Evolutionary conservation across 139 green algal species (phyloP).

Genomic region (Chlorella ohadii): DNA sequence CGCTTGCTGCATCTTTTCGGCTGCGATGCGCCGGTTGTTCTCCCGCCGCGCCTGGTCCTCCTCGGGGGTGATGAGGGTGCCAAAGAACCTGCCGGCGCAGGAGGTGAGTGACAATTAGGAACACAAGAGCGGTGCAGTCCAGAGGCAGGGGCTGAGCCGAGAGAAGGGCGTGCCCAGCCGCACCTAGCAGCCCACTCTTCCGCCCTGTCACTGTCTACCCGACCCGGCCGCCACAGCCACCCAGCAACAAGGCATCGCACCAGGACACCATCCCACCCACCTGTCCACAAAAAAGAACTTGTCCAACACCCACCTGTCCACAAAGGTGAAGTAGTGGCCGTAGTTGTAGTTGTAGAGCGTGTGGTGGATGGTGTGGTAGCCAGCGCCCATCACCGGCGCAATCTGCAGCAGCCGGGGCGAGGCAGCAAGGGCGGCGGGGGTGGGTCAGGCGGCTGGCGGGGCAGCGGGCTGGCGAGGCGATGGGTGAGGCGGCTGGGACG

Average conservation of each 20-base stretch:
- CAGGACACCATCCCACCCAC: no score
- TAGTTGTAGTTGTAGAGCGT: constrained; percentile 97
- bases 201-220: no score
- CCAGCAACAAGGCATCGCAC: no score
- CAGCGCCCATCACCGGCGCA: constrained; percentile 94
- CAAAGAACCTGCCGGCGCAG: constrained; percentile 57
- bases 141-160: no score
- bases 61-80: constrained; percentile 67
- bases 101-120: no score
- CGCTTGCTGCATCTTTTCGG: background rate
- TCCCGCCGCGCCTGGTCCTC: constrained; percentile 31
- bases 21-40: background rate
- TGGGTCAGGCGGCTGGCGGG: background rate
- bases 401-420: constrained; percentile 27
- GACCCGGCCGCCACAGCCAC: background rate
- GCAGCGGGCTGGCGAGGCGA: no score
- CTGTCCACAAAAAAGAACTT: no score
- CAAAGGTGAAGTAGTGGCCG: constrained; percentile 92
- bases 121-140: no score
- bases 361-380: constrained; percentile 97
- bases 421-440: background rate
- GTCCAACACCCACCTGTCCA: constrained; percentile 74
- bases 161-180: no score
- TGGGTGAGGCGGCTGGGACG: no score
- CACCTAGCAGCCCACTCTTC: no score